These are phyloP conservation scores for Fusarium piperis DNA, from an alignment of 2,329 filamentous ascomycete genomes.

Conservation along the genomic window DNA sequence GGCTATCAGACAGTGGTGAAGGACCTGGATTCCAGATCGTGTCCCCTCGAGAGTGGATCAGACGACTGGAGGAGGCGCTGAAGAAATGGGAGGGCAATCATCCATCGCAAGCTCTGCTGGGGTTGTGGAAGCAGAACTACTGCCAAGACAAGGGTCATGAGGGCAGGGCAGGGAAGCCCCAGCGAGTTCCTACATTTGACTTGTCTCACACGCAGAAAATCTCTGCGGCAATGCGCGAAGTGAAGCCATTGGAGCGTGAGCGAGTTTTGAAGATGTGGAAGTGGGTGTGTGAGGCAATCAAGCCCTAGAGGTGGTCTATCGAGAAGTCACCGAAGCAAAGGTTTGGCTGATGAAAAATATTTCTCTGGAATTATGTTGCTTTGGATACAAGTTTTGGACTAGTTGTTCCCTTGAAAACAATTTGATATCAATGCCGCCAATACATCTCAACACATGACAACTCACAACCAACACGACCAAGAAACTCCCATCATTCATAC, in stretches of 20 bases:
- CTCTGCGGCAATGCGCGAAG: slow-evolving; percentile 14
- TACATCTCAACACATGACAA: neutral
- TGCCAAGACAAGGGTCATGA: neutral
- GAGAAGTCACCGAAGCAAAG: neutral
- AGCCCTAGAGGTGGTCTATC: neutral
- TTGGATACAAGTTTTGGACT: neutral
- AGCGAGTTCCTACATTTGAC: slow-evolving; percentile 1
- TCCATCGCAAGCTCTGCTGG: slow-evolving; percentile 35
- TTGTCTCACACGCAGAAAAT: neutral
- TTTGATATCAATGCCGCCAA: neutral
- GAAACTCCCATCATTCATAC: neutral
- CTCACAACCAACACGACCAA: neutral
- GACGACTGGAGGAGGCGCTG: slow-evolving; percentile 18
- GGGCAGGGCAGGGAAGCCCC: accelerated
- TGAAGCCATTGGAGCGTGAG: slow-evolving; percentile 24
- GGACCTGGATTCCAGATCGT: slow-evolving; percentile 9
- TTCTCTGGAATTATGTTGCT: neutral
- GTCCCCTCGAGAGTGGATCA: slow-evolving; percentile 24
- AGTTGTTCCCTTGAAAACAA: neutral
- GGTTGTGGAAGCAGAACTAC: slow-evolving; percentile 33
- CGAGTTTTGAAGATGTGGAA: slow-evolving; percentile 33
- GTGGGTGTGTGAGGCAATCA: slow-evolving; percentile 26
- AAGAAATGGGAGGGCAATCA: neutral
- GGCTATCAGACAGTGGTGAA: slow-evolving; percentile 10
- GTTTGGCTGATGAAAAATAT: neutral